Conservation (phyloP, 2,329 filamentous ascomycete genomes). For the Tolypocladium pustulatum region DNA sequence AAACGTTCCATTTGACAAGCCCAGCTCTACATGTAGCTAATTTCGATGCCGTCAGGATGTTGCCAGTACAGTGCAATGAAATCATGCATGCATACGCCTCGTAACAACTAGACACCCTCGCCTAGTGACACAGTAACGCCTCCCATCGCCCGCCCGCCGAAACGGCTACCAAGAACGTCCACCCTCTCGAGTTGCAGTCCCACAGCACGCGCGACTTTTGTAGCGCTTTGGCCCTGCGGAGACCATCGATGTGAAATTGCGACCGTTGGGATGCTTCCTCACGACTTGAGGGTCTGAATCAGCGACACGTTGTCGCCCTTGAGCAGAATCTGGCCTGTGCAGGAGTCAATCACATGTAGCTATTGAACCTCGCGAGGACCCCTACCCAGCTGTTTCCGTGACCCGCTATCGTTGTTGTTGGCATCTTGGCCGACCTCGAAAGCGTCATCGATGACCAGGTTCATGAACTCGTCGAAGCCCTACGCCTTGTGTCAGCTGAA, state of each 20-base stretch:
- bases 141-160: neutral
- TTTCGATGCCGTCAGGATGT: neutral
- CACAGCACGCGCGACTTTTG: neutral
- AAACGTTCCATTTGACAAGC: neutral
- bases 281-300: constrained; percentile 46
- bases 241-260: neutral
- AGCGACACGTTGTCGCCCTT: constrained; percentile 84
- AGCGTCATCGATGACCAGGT: constrained; percentile 90
- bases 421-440: constrained; percentile 81
- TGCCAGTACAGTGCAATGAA: neutral
- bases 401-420: constrained; percentile 67
- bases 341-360: constrained; percentile 11
- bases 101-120: neutral
- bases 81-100: constrained; percentile 3
- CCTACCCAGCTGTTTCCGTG: constrained; percentile 68
- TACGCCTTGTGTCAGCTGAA: constrained; percentile 21
- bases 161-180: neutral
- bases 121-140: constrained; percentile 1
- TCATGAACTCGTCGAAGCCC: constrained; percentile 99
- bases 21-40: neutral
- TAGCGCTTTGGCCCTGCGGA: neutral
- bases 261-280: neutral
- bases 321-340: constrained; percentile 67
- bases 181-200: neutral
- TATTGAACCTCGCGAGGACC: neutral